Conservation (phyloP, 1,139 yeast species). For the Debaryomyces coudertii region DNA sequence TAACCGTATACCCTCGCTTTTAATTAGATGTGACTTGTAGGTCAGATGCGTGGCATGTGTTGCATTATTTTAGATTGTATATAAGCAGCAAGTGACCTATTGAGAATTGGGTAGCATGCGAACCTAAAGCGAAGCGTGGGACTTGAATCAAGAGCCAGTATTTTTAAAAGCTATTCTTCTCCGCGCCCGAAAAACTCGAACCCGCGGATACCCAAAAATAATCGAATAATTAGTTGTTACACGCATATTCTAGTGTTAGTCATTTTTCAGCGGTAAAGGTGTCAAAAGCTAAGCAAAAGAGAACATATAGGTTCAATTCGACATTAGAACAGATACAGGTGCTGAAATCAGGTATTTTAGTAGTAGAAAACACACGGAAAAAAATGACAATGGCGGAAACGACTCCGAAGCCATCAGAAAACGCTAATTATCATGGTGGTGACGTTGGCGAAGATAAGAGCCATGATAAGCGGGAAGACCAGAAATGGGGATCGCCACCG, state of each 20-base stretch:
- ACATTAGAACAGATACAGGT: background rate
- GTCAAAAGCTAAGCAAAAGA: background rate
- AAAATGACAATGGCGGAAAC: conserved; percentile 8
- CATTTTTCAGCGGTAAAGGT: conserved; percentile 3
- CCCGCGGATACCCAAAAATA: conserved; percentile 2
- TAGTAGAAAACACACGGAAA: background rate
- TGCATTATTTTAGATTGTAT: background rate
- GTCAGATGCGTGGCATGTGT: background rate
- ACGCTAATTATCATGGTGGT: background rate
- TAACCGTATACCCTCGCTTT: background rate
- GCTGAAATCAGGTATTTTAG: background rate
- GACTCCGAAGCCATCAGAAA: conserved; percentile 1
- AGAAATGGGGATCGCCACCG: background rate
- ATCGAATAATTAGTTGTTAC: background rate
- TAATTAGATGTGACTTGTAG: background rate
- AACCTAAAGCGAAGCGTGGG: background rate
- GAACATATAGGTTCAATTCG: background rate
- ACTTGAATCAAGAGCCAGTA: background rate
- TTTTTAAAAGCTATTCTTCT: background rate
- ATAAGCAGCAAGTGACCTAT: background rate
- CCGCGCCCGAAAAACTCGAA: background rate
- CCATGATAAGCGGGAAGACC: conserved; percentile 1
- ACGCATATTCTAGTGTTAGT: conserved; percentile 1
- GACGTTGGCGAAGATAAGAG: background rate
- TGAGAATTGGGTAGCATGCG: background rate